Base-by-base conservation (phyloP, 768 basidiomycete species). In the Infundibulicybe gibba region DNA sequence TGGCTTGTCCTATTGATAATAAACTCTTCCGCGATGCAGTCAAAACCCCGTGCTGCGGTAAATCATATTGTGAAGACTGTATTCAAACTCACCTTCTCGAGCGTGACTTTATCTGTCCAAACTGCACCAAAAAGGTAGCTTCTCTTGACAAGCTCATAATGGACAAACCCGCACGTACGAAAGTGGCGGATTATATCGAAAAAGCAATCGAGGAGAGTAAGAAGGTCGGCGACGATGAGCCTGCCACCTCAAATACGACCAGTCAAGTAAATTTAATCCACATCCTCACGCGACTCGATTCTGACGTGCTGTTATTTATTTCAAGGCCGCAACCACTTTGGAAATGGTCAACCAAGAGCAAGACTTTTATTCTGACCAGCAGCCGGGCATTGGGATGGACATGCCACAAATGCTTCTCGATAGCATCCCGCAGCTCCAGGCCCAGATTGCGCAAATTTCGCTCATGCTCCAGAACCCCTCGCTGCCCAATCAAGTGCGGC, bases 31-130 rank as follows among this genome's bases (percentile, higher is more conserved):
- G 88, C 56, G 93, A 97, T 60, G 93, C 94, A 40, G 90, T 95
- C 61, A 88, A 90, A 68, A 94, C 92, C 2, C 95, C 97, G 2
- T 97, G 95, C 68, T 98, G 95, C 72, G 81, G 80, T 55, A 90
- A 85, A 35, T 60, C 79, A 11, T 99, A 90, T 67, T 97, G 95
- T 75, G 94, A 98, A 68, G 95, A 98, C 65, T 97, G 95, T 69
- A 90, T 99, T 52, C 90, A 94, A 64, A 93, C 90, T 37, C 79
- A 94, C 66, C 75, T 99, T 43, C 79, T 95, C 53, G 95, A 98
- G 64, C 83, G 90, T 66, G 94, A 97, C 71, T 98, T 98, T 65
- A 71, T 87, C 48, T 98, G 95, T 67, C 94, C 92, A 6, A 83
- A 84, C 54, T 98, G 97, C 65, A 77, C 81, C 52, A 85, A 86